phyloP scores from a whole-genome alignment of 257 asterid species.

The Solanum appendiculatum region DNA sequence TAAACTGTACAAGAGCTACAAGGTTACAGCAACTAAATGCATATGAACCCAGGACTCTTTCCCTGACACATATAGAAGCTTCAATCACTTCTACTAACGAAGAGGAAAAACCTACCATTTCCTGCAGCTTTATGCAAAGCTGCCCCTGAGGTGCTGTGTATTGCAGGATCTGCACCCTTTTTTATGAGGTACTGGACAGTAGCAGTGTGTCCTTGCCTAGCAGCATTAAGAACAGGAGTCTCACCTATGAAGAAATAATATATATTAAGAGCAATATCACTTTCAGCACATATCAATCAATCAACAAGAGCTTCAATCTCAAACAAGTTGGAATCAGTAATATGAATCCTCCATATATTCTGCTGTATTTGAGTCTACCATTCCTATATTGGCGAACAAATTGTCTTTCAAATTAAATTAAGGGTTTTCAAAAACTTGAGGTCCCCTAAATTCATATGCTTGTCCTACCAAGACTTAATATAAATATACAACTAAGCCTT shows the following conservation, averaged over 20 bases:
- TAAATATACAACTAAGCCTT: neutral
- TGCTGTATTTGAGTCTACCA: neutral
- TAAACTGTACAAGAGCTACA: neutral
- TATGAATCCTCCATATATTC: neutral
- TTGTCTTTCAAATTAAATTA: neutral
- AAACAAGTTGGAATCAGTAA: neutral
- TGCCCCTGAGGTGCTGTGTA: slow-evolving; percentile 69
- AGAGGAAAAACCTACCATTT: slow-evolving; percentile 35
- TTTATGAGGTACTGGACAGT: slow-evolving; percentile 70
- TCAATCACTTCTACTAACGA: neutral
- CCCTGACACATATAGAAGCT: neutral
- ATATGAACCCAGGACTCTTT: neutral
- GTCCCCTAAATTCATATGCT: neutral
- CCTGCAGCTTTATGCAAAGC: slow-evolving; percentile 86
- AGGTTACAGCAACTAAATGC: neutral
- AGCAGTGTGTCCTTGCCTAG: slow-evolving; percentile 71
- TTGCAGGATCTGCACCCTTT: slow-evolving; percentile 70
- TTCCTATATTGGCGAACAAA: neutral
- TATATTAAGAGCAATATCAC: neutral
- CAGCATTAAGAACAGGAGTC: slow-evolving; percentile 80
- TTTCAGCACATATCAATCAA: neutral
- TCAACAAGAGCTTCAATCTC: neutral
- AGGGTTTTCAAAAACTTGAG: neutral
- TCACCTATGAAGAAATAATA: slow-evolving; percentile 40
- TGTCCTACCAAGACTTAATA: neutral